phyloP scores from a whole-genome alignment of 2,329 filamentous ascomycete genomes.

The Aspergillus floridensis region DNA sequence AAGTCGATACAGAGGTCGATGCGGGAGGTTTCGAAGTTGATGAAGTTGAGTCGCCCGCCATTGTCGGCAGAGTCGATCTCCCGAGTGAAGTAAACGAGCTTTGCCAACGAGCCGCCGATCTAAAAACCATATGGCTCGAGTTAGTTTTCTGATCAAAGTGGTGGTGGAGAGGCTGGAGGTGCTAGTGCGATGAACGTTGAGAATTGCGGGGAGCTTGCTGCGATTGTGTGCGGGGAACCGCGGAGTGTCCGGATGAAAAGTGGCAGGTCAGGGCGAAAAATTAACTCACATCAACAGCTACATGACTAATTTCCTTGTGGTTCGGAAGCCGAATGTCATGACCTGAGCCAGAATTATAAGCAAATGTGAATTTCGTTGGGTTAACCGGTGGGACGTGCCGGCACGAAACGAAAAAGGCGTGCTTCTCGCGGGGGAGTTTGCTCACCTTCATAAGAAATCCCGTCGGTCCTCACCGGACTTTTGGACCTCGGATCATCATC shows the following conservation, averaged over 20 bases:
- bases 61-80: conserved; percentile 76
- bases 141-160: conserved; percentile 2
- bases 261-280: conserved; percentile 9
- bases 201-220: conserved; percentile 29
- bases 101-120: conserved; percentile 94
- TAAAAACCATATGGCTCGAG: conserved; percentile 38
- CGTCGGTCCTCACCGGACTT: conserved; percentile 51
- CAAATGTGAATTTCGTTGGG: background rate
- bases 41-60: conserved; percentile 88
- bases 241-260: conserved; percentile 16
- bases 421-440: background rate
- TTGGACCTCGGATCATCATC: conserved; percentile 66
- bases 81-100: conserved; percentile 94
- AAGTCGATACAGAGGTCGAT: conserved; percentile 94
- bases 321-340: conserved; percentile 95
- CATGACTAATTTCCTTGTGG: conserved; percentile 93
- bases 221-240: conserved; percentile 31
- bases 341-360: conserved; percentile 29
- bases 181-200: conserved; percentile 9
- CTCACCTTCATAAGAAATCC: conserved; percentile 62
- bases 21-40: conserved; percentile 91
- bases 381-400: background rate
- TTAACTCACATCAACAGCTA: conserved; percentile 82
- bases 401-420: background rate
- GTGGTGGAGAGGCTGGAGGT: background rate